Percentiles rank a stretch among this genome's conserved stretches.
Conservation (phyloP, 768 basidiomycete species). For the Piloderma croceum region DNA sequence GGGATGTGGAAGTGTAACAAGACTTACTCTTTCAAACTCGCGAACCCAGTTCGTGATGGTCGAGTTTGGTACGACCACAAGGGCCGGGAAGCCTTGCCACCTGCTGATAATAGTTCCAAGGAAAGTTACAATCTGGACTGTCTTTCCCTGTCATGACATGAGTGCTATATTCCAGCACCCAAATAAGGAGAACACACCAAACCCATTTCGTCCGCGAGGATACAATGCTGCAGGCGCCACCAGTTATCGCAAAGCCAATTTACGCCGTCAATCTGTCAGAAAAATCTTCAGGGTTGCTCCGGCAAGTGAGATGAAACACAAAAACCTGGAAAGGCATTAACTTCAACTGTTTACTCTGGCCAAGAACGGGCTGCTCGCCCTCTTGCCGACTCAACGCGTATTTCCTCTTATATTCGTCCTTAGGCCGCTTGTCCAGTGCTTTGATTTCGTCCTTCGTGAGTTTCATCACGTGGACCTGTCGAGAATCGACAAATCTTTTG, state of each 20-base stretch:
- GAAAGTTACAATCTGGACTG: conserved; percentile 86
- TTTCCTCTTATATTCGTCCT: conserved; percentile 47
- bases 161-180: not conserved
- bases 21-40: conserved; percentile 87
- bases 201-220: conserved; percentile 98
- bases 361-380: conserved; percentile 57
- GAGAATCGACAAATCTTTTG: conserved; percentile 55
- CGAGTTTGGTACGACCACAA: conserved; percentile 94
- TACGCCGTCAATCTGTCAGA: conserved; percentile 62
- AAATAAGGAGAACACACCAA: conserved; percentile 43
- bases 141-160: conserved; percentile 60
- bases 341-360: conserved; percentile 54
- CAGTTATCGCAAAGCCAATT: conserved; percentile 86
- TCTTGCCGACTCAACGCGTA: conserved; percentile 39
- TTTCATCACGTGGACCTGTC: conserved; percentile 52
- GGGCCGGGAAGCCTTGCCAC: conserved; percentile 64
- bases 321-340: conserved; percentile 86
- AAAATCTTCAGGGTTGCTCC: conserved; percentile 1
- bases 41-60: conserved; percentile 94
- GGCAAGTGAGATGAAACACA: conserved; percentile 13
- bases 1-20: conserved; percentile 35
- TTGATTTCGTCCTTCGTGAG: conserved; percentile 37
- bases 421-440: conserved; percentile 46
- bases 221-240: conserved; percentile 81
- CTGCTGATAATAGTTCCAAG: conserved; percentile 58